Base-by-base conservation (phyloP, 1,139 yeast genomes). In the Suhomyces choctaworum region DNA sequence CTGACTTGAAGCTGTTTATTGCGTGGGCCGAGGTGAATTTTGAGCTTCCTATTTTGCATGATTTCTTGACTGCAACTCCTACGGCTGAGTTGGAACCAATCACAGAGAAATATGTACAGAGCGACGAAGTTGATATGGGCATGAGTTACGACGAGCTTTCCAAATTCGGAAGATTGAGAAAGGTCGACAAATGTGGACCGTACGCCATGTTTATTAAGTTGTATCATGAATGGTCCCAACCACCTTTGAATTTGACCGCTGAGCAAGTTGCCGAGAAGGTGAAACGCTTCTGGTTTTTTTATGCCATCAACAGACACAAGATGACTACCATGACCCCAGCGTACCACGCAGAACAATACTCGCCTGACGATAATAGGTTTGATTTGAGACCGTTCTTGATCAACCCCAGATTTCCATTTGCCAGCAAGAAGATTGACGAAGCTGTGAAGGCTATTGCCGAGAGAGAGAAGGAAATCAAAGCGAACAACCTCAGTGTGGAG, bases 31-130 rank as follows among this genome's bases (percentile, higher is more conserved):
- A 78, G 27, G 60, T 54, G 8, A 71, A 76, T 37, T 90, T 85
- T 56, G 73, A 83, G 1, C 56, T 92, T 53, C 96, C 97, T 4
- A 75, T 92, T 16, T 68, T 92, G 44, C 65, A 75, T 30, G 84
- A 82, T 5, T 92, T 94, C 56, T 66, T 92, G 32, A 78, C 77
- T 43, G 98, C 98, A 0, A 83, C 92, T 0, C 99, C 99, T 23
- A 92, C 98, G 0, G 99, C 99, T 0, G 99, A 92, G 58, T 74
- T 92, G 37, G 99, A 92, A 55, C 99, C 99, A 29, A 90, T 88
- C 37, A 90, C 98, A 0, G 80, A 84, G 47, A 74, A 80, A 41
- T 90, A 92, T 52, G 95, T 89, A 10, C 99, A 92, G 61, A 85
- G 95, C 29, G 99, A 92, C 59, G 99, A 92, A 59, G 81, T 78